Percentiles rank a stretch among this genome's conserved stretches.
Conservation (phyloP, 352 stramenopile species). For the Pythium coloratum region DNA sequence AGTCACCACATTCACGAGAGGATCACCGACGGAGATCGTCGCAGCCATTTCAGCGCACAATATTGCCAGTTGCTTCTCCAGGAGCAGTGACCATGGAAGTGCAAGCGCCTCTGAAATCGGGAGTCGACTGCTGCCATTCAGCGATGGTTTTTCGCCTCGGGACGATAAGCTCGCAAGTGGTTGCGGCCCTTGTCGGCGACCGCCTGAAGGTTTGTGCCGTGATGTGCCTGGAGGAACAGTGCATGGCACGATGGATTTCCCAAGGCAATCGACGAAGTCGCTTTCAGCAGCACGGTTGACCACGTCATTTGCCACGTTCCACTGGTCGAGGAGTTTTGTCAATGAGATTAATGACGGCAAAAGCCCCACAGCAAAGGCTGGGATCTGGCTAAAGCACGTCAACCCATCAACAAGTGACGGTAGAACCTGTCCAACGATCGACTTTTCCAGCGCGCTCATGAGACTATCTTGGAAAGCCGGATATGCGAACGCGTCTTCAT, state of each 20-base stretch:
- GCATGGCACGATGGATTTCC: slow-evolving; percentile 5
- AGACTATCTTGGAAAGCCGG: slow-evolving; percentile 9
- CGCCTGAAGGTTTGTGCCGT: background rate
- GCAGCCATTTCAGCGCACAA: slow-evolving; percentile 19
- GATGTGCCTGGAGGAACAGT: background rate
- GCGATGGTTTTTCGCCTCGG: background rate
- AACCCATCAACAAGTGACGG: slow-evolving; percentile 15
- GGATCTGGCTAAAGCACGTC: slow-evolving; percentile 11
- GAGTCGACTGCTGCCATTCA: background rate
- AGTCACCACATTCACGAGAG: slow-evolving; percentile 6
- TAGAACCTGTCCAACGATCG: slow-evolving; percentile 18
- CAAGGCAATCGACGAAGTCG: slow-evolving; percentile 9
- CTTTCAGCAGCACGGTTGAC: background rate
- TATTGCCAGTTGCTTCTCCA: slow-evolving; percentile 30
- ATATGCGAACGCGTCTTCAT: slow-evolving; percentile 5
- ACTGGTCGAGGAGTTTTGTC: slow-evolving; percentile 17
- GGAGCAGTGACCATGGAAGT: slow-evolving; percentile 18
- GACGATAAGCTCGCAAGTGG: background rate
- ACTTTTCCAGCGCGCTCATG: slow-evolving; percentile 1
- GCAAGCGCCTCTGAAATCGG: slow-evolving; percentile 8
- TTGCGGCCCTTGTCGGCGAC: background rate
- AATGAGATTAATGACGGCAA: slow-evolving; percentile 8
- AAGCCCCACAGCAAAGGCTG: slow-evolving; percentile 24
- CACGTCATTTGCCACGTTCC: slow-evolving; percentile 11
- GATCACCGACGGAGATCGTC: slow-evolving; percentile 15